phyloP scores from a whole-genome alignment of 2,329 filamentous ascomycete species.

The Penicillium sp. region DNA sequence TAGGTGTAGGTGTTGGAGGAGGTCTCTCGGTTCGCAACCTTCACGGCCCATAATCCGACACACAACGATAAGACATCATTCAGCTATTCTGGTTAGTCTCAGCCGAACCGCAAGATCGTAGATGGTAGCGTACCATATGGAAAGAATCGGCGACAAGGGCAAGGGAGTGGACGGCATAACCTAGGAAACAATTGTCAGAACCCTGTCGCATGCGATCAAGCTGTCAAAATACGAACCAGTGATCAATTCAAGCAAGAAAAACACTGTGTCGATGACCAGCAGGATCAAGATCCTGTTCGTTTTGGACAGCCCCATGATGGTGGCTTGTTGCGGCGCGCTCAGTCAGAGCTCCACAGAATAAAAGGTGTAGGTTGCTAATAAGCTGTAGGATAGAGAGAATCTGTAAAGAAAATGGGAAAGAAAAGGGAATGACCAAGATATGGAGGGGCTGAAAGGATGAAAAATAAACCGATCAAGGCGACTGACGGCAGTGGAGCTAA shows the following conservation, averaged over 20 bases:
- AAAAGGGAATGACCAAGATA: neutral
- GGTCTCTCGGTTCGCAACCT: conserved; percentile 70
- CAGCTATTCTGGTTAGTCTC: conserved; percentile 45
- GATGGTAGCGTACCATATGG: conserved; percentile 65
- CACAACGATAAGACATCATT: conserved; percentile 94
- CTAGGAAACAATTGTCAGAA: conserved; percentile 28
- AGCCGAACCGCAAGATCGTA: neutral
- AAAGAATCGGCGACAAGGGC: conserved; percentile 94
- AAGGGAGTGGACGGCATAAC: conserved; percentile 80
- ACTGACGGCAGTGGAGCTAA: conserved; percentile 13
- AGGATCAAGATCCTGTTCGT: conserved; percentile 85
- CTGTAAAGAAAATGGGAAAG: neutral
- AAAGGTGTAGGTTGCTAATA: neutral
- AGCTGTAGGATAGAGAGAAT: neutral
- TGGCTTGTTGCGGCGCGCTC: conserved; percentile 18
- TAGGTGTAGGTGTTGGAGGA: conserved; percentile 87
- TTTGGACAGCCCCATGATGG: conserved; percentile 76
- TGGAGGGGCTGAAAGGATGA: conserved; percentile 1
- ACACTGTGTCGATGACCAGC: conserved; percentile 76
- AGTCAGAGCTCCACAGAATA: conserved; percentile 11
- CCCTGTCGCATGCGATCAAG: neutral
- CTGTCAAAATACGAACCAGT: conserved; percentile 46
- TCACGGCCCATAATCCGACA: conserved; percentile 92
- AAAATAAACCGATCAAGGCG: neutral
- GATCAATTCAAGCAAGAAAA: conserved; percentile 82